A percentile compares a stretch with the other conserved stretches of the same genome.
Evolutionary conservation across 2,329 filamentous ascomycete genomes (phyloP).

Genomic region (Colletotrichum tropicicola): DNA sequence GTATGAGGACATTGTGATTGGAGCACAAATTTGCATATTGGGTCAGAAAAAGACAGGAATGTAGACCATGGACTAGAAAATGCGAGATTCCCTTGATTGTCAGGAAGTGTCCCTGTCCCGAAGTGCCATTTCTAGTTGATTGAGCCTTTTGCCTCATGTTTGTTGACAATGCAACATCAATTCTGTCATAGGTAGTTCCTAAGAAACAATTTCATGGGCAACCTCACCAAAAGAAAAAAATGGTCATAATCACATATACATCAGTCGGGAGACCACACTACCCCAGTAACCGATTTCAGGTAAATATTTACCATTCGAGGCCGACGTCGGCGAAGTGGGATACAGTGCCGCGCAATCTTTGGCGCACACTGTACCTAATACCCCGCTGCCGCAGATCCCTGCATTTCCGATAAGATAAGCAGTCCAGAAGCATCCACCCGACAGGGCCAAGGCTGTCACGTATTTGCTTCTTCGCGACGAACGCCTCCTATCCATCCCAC

Average conservation of each 20-base stretch:
- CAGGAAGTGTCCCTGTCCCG: neutral
- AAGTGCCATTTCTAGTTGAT: neutral
- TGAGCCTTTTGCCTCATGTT: too few relatives aligned
- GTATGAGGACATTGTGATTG: neutral
- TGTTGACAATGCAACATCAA: too few relatives aligned
- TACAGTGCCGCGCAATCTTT: neutral
- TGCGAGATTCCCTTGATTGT: neutral
- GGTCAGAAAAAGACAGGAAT: neutral
- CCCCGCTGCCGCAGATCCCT: slow-evolving; percentile 12
- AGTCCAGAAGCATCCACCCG: neutral
- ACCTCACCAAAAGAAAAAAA: too few relatives aligned
- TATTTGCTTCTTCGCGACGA: neutral
- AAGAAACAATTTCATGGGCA: neutral
- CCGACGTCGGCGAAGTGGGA: slow-evolving; percentile 23
- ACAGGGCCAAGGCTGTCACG: neutral
- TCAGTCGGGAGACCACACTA: neutral
- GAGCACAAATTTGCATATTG: slow-evolving; percentile 8
- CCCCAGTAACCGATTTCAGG: slow-evolving; percentile 6
- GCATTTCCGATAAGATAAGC: slow-evolving; percentile 22
- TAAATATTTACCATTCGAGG: slow-evolving; percentile 19
- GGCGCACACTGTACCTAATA: slow-evolving; percentile 10
- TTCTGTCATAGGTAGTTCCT: too few relatives aligned
- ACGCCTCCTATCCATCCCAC: neutral
- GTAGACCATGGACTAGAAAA: slow-evolving; percentile 8
- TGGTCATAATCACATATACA: too few relatives aligned